phyloP scores from a whole-genome alignment of 2,329 filamentous ascomycete genomes.

The Botrytis byssoidea region DNA sequence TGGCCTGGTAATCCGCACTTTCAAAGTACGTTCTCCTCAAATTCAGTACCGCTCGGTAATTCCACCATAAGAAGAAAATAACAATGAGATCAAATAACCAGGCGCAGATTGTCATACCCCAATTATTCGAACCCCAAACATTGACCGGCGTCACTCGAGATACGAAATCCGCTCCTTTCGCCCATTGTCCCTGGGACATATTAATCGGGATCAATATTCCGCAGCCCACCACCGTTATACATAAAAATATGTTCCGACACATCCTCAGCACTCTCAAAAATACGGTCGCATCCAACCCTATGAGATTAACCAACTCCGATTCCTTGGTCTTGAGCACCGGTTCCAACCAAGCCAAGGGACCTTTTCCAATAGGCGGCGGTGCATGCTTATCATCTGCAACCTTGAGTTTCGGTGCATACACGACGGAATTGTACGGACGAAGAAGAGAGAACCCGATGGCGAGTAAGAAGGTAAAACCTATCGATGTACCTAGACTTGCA shows the following conservation, averaged over 20 bases:
- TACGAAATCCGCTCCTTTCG: slow-evolving; percentile 45
- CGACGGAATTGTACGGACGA: slow-evolving; percentile 84
- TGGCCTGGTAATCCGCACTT: slow-evolving; percentile 82
- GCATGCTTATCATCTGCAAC: slow-evolving; percentile 88
- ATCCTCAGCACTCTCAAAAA: slow-evolving; percentile 88
- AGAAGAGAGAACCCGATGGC: slow-evolving; percentile 82
- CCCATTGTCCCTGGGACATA: slow-evolving; percentile 49
- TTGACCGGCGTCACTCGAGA: slow-evolving; percentile 59
- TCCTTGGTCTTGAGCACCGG: slow-evolving; percentile 79
- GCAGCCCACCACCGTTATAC: slow-evolving; percentile 70
- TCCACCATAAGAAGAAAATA: slow-evolving; percentile 82
- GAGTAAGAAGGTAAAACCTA: slow-evolving; percentile 71
- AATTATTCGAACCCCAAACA: slow-evolving; percentile 53
- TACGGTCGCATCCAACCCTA: slow-evolving; percentile 87
- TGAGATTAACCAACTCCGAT: slow-evolving; percentile 70
- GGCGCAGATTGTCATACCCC: slow-evolving; percentile 58
- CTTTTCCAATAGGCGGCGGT: slow-evolving; percentile 81
- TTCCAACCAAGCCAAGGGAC: slow-evolving; percentile 82
- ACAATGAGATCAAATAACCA: slow-evolving; percentile 73
- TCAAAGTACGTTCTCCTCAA: slow-evolving; percentile 80
- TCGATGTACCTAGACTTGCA: slow-evolving; percentile 75
- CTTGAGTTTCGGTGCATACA: slow-evolving; percentile 93
- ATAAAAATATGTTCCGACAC: slow-evolving; percentile 85
- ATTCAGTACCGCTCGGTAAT: slow-evolving; percentile 71
- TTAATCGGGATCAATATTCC: slow-evolving; percentile 81